A percentile compares a stretch with the other conserved stretches of the same genome.
phyloP scores from a whole-genome alignment of 345 rosid species.

The Linum lewisii region DNA sequence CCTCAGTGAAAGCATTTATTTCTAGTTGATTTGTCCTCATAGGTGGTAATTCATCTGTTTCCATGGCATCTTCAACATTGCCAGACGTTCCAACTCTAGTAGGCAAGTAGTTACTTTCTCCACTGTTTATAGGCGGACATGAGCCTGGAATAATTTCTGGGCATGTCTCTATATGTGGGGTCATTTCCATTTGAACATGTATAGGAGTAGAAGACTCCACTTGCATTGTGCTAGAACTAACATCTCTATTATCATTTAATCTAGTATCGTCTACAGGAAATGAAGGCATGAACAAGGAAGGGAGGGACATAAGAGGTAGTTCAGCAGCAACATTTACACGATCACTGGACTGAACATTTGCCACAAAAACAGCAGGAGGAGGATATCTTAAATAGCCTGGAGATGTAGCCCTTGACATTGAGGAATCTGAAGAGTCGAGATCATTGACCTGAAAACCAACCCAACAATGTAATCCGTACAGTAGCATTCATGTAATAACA shows the following conservation, averaged over 20 bases:
- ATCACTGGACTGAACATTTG: constrained; percentile 41
- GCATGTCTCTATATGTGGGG: constrained; percentile 35
- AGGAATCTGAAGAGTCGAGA: constrained; percentile 63
- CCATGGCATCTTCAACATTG: constrained; percentile 41
- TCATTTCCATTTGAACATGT: constrained; percentile 30
- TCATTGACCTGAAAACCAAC: constrained; percentile 63
- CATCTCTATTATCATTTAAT: constrained; percentile 28
- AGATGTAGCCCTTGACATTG: constrained; percentile 54
- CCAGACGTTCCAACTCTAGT: constrained; percentile 29
- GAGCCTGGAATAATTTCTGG: constrained; percentile 34
- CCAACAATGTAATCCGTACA: constrained; percentile 24
- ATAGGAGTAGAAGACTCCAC: constrained; percentile 37
- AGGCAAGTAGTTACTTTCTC: constrained; percentile 20
- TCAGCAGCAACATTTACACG: constrained; percentile 41
- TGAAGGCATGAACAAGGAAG: constrained; percentile 39
- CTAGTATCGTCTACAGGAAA: constrained; percentile 38
- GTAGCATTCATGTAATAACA: constrained; percentile 14
- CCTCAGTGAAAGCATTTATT: constrained; percentile 16
- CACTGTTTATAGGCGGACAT: constrained; percentile 20
- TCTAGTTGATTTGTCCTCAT: constrained; percentile 16
- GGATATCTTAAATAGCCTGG: constrained; percentile 58
- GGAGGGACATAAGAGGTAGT: constrained; percentile 42
- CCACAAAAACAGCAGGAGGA: constrained; percentile 48
- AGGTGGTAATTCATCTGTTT: constrained; percentile 51
- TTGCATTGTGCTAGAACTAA: constrained; percentile 32